These are phyloP conservation scores for Arabidopsis suecica DNA, from an alignment of 345 rosid genomes.

Conservation along the genomic window DNA sequence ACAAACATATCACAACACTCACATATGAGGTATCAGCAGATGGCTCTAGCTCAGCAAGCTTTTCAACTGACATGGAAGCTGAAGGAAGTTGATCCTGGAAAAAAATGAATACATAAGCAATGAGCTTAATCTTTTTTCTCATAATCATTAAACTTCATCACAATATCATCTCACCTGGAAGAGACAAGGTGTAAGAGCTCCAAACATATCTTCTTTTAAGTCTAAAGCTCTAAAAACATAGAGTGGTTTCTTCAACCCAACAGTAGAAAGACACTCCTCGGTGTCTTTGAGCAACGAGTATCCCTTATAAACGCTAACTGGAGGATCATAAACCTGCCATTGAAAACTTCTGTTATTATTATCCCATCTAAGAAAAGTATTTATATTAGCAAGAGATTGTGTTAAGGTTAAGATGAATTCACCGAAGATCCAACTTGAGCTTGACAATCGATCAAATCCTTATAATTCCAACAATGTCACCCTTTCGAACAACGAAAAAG, in stretches of 20 bases:
- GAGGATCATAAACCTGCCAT: constrained; percentile 76
- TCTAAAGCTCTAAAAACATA: constrained; percentile 75
- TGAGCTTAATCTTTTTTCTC: constrained; percentile 14
- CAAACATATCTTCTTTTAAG: constrained; percentile 80
- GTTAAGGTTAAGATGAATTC: constrained; percentile 14
- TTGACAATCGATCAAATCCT: constrained; percentile 68
- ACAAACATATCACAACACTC: constrained; percentile 27
- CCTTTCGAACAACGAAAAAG: constrained; percentile 86
- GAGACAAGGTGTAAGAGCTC: constrained; percentile 69
- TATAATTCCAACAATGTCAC: constrained; percentile 81
- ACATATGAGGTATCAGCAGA: constrained; percentile 35
- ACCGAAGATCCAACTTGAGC: constrained; percentile 93
- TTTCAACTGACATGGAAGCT: constrained; percentile 33
- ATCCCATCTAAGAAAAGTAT: not conserved
- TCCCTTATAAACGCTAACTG: constrained; percentile 86
- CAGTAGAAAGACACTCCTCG: constrained; percentile 63
- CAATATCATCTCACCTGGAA: constrained; percentile 55
- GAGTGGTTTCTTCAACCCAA: constrained; percentile 79
- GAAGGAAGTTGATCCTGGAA: constrained; percentile 52
- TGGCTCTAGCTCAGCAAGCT: constrained; percentile 48
- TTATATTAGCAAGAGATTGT: not conserved
- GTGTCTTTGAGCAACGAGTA: constrained; percentile 60
- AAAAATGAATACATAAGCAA: constrained; percentile 23
- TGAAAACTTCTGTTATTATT: not conserved
- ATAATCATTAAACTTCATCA: not conserved